Base-by-base conservation (phyloP, 495 filamentous ascomycete genomes). In the Penicillium arizonense region DNA sequence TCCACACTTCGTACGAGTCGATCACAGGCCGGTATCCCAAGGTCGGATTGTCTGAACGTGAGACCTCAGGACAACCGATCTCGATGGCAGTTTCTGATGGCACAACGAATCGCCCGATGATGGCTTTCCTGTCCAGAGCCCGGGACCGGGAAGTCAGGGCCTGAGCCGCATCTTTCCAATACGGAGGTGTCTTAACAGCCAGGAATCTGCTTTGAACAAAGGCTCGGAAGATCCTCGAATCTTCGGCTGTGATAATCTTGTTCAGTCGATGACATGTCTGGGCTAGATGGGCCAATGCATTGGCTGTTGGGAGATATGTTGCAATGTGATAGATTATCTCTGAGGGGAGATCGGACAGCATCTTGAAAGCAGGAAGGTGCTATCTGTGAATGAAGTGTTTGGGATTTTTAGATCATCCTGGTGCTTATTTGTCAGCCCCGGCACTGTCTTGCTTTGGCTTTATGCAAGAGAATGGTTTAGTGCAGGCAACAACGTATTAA, bases 11-110 rank as follows among this genome's bases (percentile, higher is more conserved):
- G 52, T 82, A 83, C 11, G 80, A 81, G 56, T 86, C 81, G 23
- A 88, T 76, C 16, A 79, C 72, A 14, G 86, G 84, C 24, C 76
- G 74, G 58, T 84, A 88, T 5, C 83, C 84, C 56, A 87, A 77
- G 4, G 82, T 89, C 47, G 87, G 84, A 23, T 77, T 81, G 48
- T 70, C 65, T 47, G 34, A 58, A 50, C 69, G 63, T 18, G 50
- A 68, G 20, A 58, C 56, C 44, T 59, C 62, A 28, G 68, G 58
- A 14, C 62, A 49, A 12, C 67, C 67, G 16, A 70, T 54, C 35
- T 53, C 49, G 47, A 60, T 65, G 52, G 59, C 72, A 36, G 55
- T 61, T 43, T 55, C 48, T 6, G 65, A 55, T 6, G 82, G 77
- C 10, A 76, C 65, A 5, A 86, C 56, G 49, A 79, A 77, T 16